A percentile compares a stretch with the other conserved stretches of the same genome.
Evolutionary conservation across 2,329 filamentous ascomycete genomes (phyloP).

Genomic region (Thelonectria olida): DNA sequence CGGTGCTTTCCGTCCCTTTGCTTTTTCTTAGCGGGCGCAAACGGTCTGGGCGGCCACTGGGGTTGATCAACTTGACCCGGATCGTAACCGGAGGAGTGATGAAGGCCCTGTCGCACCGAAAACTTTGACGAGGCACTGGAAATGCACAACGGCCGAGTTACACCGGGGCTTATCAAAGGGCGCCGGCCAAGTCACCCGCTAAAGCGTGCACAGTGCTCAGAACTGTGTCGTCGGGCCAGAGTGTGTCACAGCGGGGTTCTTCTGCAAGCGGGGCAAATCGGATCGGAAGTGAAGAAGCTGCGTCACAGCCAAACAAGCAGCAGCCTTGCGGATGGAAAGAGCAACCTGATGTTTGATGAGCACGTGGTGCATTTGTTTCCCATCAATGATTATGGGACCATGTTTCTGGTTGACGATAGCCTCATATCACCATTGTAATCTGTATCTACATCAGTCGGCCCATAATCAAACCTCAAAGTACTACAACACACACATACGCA

Average conservation of each 20-base stretch:
- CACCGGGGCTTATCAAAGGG: constrained; percentile 16
- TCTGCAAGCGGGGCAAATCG: constrained; percentile 36
- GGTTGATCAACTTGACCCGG: no score
- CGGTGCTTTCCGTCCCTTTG: constrained; percentile 13
- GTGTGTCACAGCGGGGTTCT: constrained; percentile 28
- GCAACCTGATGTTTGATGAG: not conserved
- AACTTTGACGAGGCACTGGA: no score
- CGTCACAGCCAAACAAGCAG: not conserved
- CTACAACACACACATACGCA: not conserved
- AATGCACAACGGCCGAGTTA: no score
- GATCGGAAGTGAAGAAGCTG: constrained; percentile 30
- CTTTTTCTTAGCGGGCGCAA: constrained; percentile 16
- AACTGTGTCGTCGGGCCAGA: constrained; percentile 14
- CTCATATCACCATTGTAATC: not conserved
- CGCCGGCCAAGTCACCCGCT: constrained; percentile 2
- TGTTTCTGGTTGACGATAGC: not conserved
- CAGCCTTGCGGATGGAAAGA: not conserved
- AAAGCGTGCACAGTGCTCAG: constrained; percentile 19
- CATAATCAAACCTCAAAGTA: not conserved
- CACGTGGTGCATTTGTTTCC: not conserved
- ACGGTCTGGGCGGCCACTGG: not conserved
- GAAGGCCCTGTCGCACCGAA: not conserved
- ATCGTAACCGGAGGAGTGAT: not conserved
- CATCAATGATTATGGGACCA: not conserved
- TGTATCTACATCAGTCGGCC: no score